phyloP scores from a whole-genome alignment of 164 flowering plant genomes.

The Litsea cubeba region DNA sequence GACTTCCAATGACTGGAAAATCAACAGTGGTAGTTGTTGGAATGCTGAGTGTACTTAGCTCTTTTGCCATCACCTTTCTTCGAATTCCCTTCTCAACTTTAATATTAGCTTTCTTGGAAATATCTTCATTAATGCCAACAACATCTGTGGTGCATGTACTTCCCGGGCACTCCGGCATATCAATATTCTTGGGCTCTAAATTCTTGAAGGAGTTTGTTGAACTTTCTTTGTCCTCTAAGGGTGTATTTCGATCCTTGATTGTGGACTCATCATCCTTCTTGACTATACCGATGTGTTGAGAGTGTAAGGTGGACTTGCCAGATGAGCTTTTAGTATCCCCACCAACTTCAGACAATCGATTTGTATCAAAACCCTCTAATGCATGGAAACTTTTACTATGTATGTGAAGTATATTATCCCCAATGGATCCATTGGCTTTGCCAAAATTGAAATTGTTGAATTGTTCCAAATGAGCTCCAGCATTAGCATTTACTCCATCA shows the following conservation, averaged over 20 bases:
- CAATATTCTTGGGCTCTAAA: background rate
- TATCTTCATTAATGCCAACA: background rate
- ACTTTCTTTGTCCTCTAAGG: background rate
- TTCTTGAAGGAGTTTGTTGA: background rate
- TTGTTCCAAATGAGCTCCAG: background rate
- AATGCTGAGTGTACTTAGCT: constrained; percentile 24
- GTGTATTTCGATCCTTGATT: background rate
- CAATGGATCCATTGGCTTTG: background rate
- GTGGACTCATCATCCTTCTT: background rate
- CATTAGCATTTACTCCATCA: background rate
- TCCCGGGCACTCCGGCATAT: background rate
- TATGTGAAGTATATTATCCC: background rate
- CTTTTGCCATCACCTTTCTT: constrained; percentile 28
- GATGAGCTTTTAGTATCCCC: too few species aligned
- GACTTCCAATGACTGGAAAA: constrained; percentile 19
- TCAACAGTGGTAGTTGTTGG: constrained; percentile 22
- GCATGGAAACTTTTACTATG: constrained; percentile 17
- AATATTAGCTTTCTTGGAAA: background rate
- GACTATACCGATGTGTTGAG: background rate
- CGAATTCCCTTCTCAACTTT: constrained; percentile 14
- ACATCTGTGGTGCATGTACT: background rate
- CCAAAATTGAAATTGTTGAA: background rate
- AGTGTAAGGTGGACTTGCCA: background rate
- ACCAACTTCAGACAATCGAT: too few species aligned
- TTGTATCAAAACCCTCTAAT: constrained; percentile 26